Base-by-base conservation (phyloP, 1,284 basidiomycete species). In the Tilletia setariae region DNA sequence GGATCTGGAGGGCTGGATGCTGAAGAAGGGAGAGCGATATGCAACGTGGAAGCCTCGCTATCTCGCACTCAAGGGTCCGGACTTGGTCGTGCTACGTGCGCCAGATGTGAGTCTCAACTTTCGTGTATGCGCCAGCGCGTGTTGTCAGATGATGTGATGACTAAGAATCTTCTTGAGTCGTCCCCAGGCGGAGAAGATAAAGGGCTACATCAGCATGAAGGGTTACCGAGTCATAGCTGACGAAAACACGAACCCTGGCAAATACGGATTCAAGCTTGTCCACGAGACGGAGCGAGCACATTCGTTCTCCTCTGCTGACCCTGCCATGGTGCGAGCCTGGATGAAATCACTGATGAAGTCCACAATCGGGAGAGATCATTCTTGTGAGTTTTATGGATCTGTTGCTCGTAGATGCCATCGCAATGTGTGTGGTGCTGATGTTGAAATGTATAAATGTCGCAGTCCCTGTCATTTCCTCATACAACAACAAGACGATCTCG, bases 301-400 rank as follows among this genome's bases (percentile, higher is more conserved):
- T 83, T 92, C 85, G 81, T 98, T 99, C 84, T 91, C 91, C 73
- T 91, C 91, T 0, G 90, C 93, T 44, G 94, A 98, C 81, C 91
- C 93, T 81, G 82, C 85, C 2, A 84, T 89, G 49, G 87, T 97
- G 62, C 88, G 96, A 15, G 93, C 93, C 74, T 99, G 96, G 96
- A 98, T 98, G 95, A 98, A 98, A 86, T 93, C 93, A 13, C 88
- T 99, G 77, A 97, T 98, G 92, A 99, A 98, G 84, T 91, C 94
- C 1, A 98, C 95, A 3, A 99, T 99, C 78, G 90, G 89, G 16
- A 86, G 96, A 67, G 80, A 82, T 67, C 71, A 75, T 62, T 74
- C 67, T 47, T 74, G 71, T 70, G 67, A 69, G 68, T 68, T 32
- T 16, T 40, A 7, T 8, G 25, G 11, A 11, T 11, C 11, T 40